Evolutionary conservation across 2,329 filamentous ascomycete species (phyloP).

Genomic region (Metarhizium brunneum): DNA sequence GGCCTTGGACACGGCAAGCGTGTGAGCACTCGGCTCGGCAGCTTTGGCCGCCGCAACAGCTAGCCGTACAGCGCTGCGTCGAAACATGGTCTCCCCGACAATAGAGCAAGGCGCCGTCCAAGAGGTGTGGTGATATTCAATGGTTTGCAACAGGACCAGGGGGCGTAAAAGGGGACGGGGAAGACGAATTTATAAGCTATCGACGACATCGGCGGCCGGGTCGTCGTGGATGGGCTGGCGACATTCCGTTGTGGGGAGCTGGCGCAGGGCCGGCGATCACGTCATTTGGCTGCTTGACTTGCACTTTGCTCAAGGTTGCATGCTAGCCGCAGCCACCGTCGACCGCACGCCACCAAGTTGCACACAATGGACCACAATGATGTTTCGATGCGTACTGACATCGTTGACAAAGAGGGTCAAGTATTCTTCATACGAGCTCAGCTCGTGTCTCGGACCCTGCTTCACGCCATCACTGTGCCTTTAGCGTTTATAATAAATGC

Average conservation of each 20-base stretch:
- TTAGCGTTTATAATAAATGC: background rate
- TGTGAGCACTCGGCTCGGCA: slow-evolving; percentile 44
- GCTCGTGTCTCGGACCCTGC: background rate
- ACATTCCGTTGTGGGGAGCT: background rate
- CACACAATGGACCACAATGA: too few relatives aligned
- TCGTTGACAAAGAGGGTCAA: background rate
- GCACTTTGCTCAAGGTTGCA: too few relatives aligned
- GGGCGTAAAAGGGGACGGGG: background rate
- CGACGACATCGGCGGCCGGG: background rate
- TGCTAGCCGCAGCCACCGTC: background rate
- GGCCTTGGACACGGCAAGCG: slow-evolving; percentile 65
- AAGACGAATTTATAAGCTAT: background rate
- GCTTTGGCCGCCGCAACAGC: slow-evolving; percentile 42
- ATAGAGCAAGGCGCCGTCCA: background rate
- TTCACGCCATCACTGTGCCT: too few relatives aligned
- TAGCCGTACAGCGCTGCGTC: slow-evolving; percentile 58
- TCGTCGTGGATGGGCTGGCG: background rate
- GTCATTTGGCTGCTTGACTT: background rate
- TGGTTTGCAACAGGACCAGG: background rate
- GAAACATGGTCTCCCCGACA: slow-evolving; percentile 46
- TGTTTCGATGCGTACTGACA: too few relatives aligned
- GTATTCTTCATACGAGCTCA: background rate
- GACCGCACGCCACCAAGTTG: background rate
- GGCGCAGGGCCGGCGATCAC: background rate
- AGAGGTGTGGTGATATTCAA: background rate